Evolutionary conservation across 805 yeast species (phyloP).

Genomic region (Wickerhamomyces xylosicus): DNA sequence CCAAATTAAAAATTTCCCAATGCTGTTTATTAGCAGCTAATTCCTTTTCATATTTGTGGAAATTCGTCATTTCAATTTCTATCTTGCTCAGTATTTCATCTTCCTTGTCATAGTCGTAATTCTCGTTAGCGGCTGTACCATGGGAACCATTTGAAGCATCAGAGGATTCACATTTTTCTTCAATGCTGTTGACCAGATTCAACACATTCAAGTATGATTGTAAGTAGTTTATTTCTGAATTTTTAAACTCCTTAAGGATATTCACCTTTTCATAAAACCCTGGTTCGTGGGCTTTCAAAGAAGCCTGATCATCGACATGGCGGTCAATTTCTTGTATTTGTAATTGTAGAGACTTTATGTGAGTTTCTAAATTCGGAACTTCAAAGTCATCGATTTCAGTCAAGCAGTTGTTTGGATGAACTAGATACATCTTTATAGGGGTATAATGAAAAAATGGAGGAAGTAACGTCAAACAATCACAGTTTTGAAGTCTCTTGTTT

Average conservation of each 20-base stretch:
- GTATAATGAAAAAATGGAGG: too few relatives aligned
- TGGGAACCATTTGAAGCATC: not conserved
- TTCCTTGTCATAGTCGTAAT: constrained; percentile 19
- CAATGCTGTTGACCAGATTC: constrained; percentile 11
- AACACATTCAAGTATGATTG: constrained; percentile 12
- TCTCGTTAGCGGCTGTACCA: not conserved
- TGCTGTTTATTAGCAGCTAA: not conserved
- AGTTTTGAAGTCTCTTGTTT: constrained; percentile 4
- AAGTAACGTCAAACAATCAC: too few relatives aligned
- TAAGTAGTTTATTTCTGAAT: constrained; percentile 13
- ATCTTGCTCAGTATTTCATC: constrained; percentile 16
- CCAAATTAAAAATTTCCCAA: not conserved
- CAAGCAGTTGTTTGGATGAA: constrained; percentile 17
- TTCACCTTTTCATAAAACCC: constrained; percentile 1
- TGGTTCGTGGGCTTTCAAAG: not conserved
- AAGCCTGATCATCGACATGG: not conserved
- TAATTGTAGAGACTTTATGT: constrained; percentile 7
- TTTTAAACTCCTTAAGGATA: constrained; percentile 3
- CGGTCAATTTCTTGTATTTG: constrained; percentile 4
- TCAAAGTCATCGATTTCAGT: constrained; percentile 14
- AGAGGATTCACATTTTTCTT: constrained; percentile 7
- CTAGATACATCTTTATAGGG: constrained; percentile 9
- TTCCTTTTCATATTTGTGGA: constrained; percentile 16
- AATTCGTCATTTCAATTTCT: constrained; percentile 10
- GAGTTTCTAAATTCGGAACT: constrained; percentile 11